Evolutionary conservation across 352 stramenopile genomes (phyloP), one percentile per base, ranked within the genome.

Genomic region (Pythium sp.): DNA sequence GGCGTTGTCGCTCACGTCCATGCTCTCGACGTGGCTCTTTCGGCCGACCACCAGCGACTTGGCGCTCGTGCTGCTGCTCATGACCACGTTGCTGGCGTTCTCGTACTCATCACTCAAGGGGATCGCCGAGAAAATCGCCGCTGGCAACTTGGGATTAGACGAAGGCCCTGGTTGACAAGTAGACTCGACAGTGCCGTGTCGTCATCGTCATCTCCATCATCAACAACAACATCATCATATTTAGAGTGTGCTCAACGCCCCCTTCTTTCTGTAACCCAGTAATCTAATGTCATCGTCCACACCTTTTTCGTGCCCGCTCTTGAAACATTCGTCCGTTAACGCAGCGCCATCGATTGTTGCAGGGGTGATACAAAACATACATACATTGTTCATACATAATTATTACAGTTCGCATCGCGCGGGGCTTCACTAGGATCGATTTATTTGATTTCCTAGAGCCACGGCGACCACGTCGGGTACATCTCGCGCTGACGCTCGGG

Each of bases 391-490:
- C 28, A 58, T 56, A 55, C 53, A 49, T 62, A 49, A 49, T 43
- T 18, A 9, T 47, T 62, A 61, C 53, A 47, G 11, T n/a, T 34
- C 9, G 24, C 26, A 58, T 24, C 24, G 24, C 2, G 28, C n/a
- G 18, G 14, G 32, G 14, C n/a, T 22, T n/a, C 24, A 1, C 24
- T 26, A 26, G 24, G 24, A 26, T 26, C 24, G 24, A 26, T 26
- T 26, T 26, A 26, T 26, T 26, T 18, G 22, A 51, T 2, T 26
- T 36, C 51, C 71, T 92, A 96, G 20, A 96, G 71, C 89, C 89
- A 96, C 1, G 89, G 89, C 28, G 76, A 92, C 89, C 89, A 96
- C 38, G 89, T 95, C 28, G 89, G 87, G 61, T 93, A 92, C 82
- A 96, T 95, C 67, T 95, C 85, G 18, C 77, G 83, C 69, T 95